These are phyloP conservation scores for Pichia norvegensis DNA, from an alignment of 1,139 yeast genomes.

Conservation along the genomic window DNA sequence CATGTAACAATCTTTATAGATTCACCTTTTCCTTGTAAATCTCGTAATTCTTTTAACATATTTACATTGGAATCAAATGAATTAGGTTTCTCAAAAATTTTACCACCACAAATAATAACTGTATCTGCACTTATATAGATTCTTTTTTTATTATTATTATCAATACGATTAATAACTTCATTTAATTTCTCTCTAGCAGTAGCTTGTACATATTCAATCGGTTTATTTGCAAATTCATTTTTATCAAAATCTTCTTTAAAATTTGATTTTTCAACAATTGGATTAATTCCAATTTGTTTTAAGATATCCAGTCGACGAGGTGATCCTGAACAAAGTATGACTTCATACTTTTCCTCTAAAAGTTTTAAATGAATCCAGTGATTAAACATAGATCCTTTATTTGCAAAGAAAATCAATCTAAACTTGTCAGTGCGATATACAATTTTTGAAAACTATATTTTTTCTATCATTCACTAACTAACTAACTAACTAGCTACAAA, in stretches of 20 bases:
- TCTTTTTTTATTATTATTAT: slow-evolving; percentile 23
- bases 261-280: slow-evolving; percentile 46
- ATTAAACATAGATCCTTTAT: slow-evolving; percentile 16
- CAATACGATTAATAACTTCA: slow-evolving; percentile 38
- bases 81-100: slow-evolving; percentile 71
- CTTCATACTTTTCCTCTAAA: slow-evolving; percentile 16
- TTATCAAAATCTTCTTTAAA: slow-evolving; percentile 74
- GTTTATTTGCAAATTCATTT: slow-evolving; percentile 30
- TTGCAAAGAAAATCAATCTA: too few relatives aligned
- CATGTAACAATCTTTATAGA: slow-evolving; percentile 27
- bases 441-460: too few relatives aligned
- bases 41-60: slow-evolving; percentile 40
- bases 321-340: slow-evolving; percentile 77
- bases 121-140: slow-evolving; percentile 64
- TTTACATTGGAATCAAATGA: slow-evolving; percentile 42
- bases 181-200: slow-evolving; percentile 64
- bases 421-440: too few relatives aligned
- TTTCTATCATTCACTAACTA: too few relatives aligned
- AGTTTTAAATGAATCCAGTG: slow-evolving; percentile 31
- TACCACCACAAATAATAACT: slow-evolving; percentile 53
- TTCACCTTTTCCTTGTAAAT: slow-evolving; percentile 31
- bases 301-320: slow-evolving; percentile 72
- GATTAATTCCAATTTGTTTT: slow-evolving; percentile 50
- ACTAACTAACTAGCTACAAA: not conserved
- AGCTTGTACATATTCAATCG: slow-evolving; percentile 52